Conservation (phyloP, 2,329 filamentous ascomycete genomes). For the Helminthosporium solani region DNA sequence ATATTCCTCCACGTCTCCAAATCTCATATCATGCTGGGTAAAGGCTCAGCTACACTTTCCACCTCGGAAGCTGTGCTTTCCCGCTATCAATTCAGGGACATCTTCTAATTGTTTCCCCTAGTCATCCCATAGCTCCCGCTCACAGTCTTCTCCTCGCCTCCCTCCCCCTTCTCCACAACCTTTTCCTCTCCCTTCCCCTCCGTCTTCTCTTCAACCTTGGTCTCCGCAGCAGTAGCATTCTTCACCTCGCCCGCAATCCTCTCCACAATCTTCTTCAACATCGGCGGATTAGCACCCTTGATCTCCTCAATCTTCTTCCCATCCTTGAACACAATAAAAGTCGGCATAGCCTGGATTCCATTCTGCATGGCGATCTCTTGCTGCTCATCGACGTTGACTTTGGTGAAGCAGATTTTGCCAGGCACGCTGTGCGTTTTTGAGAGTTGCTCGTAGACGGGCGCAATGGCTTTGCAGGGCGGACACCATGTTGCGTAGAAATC, state of each 20-base stretch:
- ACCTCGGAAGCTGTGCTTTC: too few species aligned
- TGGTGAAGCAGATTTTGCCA: slow-evolving; percentile 52
- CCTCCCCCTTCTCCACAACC: too few species aligned
- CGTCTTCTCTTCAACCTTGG: slow-evolving; percentile 10
- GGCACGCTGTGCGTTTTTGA: slow-evolving; percentile 50
- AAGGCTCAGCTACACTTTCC: background rate
- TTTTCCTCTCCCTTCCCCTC: slow-evolving; percentile 13
- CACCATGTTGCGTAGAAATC: slow-evolving; percentile 60
- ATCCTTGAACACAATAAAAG: slow-evolving; percentile 36
- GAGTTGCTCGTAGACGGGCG: slow-evolving; percentile 54
- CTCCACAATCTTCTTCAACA: slow-evolving; percentile 29
- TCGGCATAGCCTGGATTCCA: slow-evolving; percentile 50
- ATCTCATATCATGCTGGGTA: background rate
- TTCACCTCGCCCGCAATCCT: slow-evolving; percentile 16
- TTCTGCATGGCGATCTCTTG: slow-evolving; percentile 51
- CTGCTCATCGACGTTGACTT: slow-evolving; percentile 58
- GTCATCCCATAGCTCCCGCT: slow-evolving; percentile 40
- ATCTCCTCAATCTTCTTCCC: slow-evolving; percentile 33
- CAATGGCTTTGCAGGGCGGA: slow-evolving; percentile 57
- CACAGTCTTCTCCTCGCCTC: slow-evolving; percentile 35
- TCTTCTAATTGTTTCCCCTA: slow-evolving; percentile 29
- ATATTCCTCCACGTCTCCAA: background rate
- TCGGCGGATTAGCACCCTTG: slow-evolving; percentile 30
- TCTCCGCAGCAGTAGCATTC: too few species aligned
- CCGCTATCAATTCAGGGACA: slow-evolving; percentile 25